Evolutionary conservation across 2,329 filamentous ascomycete genomes (phyloP).

Genomic region (Hirsutella thompsonii): DNA sequence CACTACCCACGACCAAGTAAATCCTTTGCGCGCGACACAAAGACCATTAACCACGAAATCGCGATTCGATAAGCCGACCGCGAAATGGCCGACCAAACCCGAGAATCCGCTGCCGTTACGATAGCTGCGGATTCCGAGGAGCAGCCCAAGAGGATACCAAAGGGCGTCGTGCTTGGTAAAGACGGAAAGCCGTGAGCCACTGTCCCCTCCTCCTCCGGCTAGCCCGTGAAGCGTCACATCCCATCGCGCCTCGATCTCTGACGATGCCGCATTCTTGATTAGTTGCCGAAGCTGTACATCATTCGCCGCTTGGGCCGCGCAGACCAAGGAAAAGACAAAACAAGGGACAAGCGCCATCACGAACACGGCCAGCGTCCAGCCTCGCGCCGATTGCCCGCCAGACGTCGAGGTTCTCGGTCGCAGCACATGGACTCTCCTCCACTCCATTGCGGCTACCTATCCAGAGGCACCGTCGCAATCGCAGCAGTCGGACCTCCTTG

Average conservation of each 20-base stretch:
- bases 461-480: slow-evolving; percentile 52
- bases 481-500: slow-evolving; percentile 63
- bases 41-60: neutral
- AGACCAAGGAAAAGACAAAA: slow-evolving; percentile 13
- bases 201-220: slow-evolving; percentile 15
- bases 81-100: slow-evolving; percentile 24
- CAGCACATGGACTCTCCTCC: slow-evolving; percentile 84
- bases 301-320: slow-evolving; percentile 15
- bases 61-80: neutral
- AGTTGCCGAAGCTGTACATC: slow-evolving; percentile 22
- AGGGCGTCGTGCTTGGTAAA: slow-evolving; percentile 62
- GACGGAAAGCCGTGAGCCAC: slow-evolving; percentile 71
- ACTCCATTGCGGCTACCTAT: slow-evolving; percentile 82
- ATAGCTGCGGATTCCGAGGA: slow-evolving; percentile 8
- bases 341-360: slow-evolving; percentile 3
- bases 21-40: neutral
- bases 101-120: slow-evolving; percentile 13
- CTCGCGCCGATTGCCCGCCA: slow-evolving; percentile 64
- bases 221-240: neutral
- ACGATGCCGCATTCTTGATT: neutral
- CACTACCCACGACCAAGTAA: too few species aligned
- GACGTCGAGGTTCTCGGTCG: slow-evolving; percentile 82
- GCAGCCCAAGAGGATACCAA: slow-evolving; percentile 44
- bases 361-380: slow-evolving; percentile 20
- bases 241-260: neutral